phyloP scores from a whole-genome alignment of 441 rosid species.

The Metrosideros polymorpha region DNA sequence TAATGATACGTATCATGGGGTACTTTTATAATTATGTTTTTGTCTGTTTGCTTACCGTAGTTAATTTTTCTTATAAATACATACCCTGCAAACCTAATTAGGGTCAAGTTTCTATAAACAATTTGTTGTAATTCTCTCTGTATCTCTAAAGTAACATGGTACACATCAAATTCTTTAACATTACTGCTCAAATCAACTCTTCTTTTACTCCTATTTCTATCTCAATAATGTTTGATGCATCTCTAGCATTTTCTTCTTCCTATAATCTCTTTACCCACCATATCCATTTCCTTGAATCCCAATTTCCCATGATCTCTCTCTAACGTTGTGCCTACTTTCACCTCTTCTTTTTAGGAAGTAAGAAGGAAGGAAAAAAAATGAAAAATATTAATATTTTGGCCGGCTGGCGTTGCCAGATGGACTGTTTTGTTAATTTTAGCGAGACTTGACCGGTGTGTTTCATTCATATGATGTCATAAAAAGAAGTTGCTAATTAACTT shows the following conservation, averaged over 20 bases:
- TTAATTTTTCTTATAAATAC: neutral
- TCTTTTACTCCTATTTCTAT: neutral
- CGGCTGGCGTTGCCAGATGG: too few relatives aligned
- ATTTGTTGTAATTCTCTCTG: rapidly evolving
- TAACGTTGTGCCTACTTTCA: neutral
- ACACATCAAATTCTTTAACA: neutral
- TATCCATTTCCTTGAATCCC: neutral
- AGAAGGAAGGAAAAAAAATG: too few relatives aligned
- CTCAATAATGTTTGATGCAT: neutral
- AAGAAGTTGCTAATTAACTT: too few relatives aligned
- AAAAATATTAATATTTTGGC: too few relatives aligned
- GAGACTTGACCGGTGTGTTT: too few relatives aligned
- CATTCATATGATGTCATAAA: too few relatives aligned
- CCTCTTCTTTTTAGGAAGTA: too few relatives aligned
- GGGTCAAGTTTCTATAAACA: neutral
- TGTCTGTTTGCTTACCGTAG: neutral
- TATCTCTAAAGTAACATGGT: neutral
- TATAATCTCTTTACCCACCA: neutral
- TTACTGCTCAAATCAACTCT: neutral
- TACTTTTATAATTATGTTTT: neutral
- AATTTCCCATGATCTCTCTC: neutral
- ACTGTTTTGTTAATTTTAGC: too few relatives aligned
- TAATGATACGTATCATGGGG: neutral
- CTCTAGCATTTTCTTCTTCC: neutral
- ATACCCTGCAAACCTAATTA: neutral